Evolutionary conservation across 176 grass and related monocot genomes (phyloP).

Genomic region (Melocanna baccifera): DNA sequence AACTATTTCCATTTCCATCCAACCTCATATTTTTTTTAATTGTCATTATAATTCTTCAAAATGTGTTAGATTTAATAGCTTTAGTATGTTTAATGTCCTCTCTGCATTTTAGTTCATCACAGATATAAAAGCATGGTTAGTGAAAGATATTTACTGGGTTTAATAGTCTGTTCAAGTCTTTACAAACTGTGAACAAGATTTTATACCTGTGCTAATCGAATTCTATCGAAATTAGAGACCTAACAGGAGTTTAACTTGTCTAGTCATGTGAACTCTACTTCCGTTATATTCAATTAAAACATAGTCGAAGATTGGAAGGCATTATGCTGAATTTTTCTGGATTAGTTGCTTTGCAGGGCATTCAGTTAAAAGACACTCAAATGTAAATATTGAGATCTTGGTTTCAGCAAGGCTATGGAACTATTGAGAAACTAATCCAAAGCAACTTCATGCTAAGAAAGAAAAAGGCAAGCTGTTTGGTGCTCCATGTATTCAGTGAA

Average conservation of each 20-base stretch:
- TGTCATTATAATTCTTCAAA: not conserved
- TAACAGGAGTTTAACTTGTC: not conserved
- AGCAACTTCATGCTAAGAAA: slow-evolving; percentile 25
- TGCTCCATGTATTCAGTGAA: not conserved
- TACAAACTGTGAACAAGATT: slow-evolving; percentile 6
- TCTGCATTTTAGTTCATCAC: not conserved
- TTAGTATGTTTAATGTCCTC: not conserved
- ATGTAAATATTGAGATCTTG: slow-evolving; percentile 31
- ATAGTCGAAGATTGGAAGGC: not conserved
- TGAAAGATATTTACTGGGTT: not conserved
- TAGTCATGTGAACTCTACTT: not conserved
- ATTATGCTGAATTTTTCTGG: not conserved
- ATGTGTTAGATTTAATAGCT: slow-evolving; percentile 8
- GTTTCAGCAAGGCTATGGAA: slow-evolving; percentile 10
- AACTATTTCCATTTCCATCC: slow-evolving; percentile 15
- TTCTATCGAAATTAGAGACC: not conserved
- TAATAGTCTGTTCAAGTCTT: not conserved
- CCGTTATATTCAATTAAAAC: not conserved
- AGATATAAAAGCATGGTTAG: slow-evolving; percentile 21
- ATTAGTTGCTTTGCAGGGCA: slow-evolving; percentile 30
- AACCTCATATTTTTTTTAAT: slow-evolving; percentile 1
- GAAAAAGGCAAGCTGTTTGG: slow-evolving; percentile 25
- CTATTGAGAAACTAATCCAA: slow-evolving; percentile 12
- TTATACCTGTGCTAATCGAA: not conserved
- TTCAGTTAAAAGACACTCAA: slow-evolving; percentile 12